Percentiles rank a stretch among this genome's conserved stretches.
phyloP scores from a whole-genome alignment of 192 early-diverging fungal genomes.

The Coemansia reversa region DNA sequence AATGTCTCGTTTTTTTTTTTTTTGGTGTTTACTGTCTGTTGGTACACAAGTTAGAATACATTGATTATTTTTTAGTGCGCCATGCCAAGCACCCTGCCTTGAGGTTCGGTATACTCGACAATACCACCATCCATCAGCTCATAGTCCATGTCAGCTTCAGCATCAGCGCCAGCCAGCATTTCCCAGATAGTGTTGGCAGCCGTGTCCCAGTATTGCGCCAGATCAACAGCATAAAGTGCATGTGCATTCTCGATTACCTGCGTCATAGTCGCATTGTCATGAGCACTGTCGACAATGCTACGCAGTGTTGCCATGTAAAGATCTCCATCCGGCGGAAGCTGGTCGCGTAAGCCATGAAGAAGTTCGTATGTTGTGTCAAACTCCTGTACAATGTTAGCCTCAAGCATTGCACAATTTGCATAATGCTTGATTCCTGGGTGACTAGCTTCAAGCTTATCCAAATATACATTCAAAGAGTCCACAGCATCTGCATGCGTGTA shows the following conservation, averaged over 20 bases:
- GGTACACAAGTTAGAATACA: conserved; percentile 5
- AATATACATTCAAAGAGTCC: conserved; percentile 26
- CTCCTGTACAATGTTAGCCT: conserved; percentile 45
- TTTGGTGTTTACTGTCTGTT: conserved; percentile 2
- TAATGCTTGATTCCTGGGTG: conserved; percentile 46
- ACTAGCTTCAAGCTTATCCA: conserved; percentile 29
- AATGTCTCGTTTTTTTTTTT: conserved; percentile 1
- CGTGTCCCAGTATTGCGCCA: conserved; percentile 20
- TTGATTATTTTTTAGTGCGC: conserved; percentile 1
- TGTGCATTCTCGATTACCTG: conserved; percentile 21
- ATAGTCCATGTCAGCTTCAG: conserved; percentile 5
- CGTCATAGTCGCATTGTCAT: conserved; percentile 18
- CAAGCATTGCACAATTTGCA: conserved; percentile 40
- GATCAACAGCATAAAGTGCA: conserved; percentile 13
- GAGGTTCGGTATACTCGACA: conserved; percentile 7
- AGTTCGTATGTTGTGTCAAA: conserved; percentile 32
- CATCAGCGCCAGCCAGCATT: conserved; percentile 18
- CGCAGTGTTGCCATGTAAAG: conserved; percentile 43
- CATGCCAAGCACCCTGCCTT: conserved; percentile 4
- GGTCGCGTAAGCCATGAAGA: conserved; percentile 33
- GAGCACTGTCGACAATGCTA: conserved; percentile 29
- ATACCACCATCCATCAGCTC: conserved; percentile 2
- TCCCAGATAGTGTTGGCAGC: conserved; percentile 38
- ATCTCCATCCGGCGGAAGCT: conserved; percentile 36
- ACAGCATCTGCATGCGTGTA: conserved; percentile 31